phyloP scores from a whole-genome alignment of 345 rosid species.

The Iberis pinnata region DNA sequence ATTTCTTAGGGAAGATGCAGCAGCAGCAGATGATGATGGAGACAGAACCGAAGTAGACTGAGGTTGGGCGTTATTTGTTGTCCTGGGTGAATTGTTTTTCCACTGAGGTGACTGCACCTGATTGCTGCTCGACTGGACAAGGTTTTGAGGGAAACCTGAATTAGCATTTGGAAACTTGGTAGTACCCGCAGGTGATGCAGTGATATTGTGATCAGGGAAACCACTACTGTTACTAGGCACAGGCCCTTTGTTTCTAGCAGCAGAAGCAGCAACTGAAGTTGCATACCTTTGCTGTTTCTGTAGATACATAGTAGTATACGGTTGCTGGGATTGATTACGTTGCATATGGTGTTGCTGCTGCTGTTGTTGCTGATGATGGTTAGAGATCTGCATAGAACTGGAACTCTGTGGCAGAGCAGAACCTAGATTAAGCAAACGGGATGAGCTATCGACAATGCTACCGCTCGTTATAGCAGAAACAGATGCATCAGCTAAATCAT shows the following conservation, averaged over 20 bases:
- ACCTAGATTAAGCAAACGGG: constrained; percentile 51
- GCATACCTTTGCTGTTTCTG: constrained; percentile 71
- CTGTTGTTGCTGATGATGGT: constrained; percentile 49
- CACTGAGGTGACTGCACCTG: constrained; percentile 75
- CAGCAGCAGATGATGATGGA: constrained; percentile 40
- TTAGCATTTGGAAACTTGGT: constrained; percentile 54
- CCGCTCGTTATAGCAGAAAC: constrained; percentile 49
- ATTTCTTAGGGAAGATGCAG: constrained; percentile 51
- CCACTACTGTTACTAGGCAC: constrained; percentile 55
- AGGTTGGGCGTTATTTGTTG: constrained; percentile 40
- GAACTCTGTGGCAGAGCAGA: constrained; percentile 45
- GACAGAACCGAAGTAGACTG: constrained; percentile 44
- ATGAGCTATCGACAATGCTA: constrained; percentile 71
- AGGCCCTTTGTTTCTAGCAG: constrained; percentile 59
- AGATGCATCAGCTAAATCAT: constrained; percentile 49
- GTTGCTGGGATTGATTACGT: constrained; percentile 42
- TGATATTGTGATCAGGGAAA: constrained; percentile 52
- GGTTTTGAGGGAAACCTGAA: constrained; percentile 58
- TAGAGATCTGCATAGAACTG: constrained; percentile 31
- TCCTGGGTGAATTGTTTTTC: constrained; percentile 60
- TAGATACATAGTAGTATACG: constrained; percentile 46
- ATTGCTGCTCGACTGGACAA: constrained; percentile 56
- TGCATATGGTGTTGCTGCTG: constrained; percentile 45
- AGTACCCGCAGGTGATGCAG: constrained; percentile 46
- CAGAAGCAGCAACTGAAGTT: constrained; percentile 47